A percentile compares a stretch with the other conserved stretches of the same genome.
These are phyloP conservation scores for Tetraselmis striata DNA, from an alignment of 139 green algal species.

Conservation along the genomic window DNA sequence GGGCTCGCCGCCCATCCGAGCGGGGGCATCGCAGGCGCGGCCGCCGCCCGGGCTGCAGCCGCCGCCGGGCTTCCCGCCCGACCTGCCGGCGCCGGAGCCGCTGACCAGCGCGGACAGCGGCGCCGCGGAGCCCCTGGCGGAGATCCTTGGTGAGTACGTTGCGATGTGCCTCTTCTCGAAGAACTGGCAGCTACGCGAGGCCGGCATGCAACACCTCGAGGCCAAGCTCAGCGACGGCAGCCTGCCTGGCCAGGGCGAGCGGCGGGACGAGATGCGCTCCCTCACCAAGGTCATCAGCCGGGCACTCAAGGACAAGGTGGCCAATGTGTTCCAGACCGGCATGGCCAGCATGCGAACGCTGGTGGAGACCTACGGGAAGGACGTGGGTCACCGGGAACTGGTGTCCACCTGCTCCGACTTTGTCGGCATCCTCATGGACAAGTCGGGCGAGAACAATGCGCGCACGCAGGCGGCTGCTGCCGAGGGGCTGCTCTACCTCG, in stretches of 20 bases:
- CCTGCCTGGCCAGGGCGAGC: not conserved
- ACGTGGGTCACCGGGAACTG: slow-evolving; percentile 12
- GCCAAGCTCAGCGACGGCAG: slow-evolving; percentile 15
- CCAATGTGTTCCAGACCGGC: slow-evolving; percentile 25
- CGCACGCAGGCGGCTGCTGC: slow-evolving; percentile 19
- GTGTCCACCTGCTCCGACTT: slow-evolving; percentile 27
- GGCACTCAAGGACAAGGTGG: slow-evolving; percentile 30
- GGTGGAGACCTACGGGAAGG: slow-evolving; percentile 14
- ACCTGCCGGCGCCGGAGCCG: slow-evolving; percentile 64
- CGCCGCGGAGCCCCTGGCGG: slow-evolving; percentile 36
- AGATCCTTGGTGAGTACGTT: slow-evolving; percentile 64
- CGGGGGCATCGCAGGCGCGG: not conserved
- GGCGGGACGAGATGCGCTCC: slow-evolving; percentile 13
- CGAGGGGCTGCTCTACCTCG: slow-evolving; percentile 12
- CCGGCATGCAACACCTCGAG: slow-evolving; percentile 38
- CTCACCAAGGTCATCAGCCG: slow-evolving; percentile 10
- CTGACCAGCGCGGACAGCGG: slow-evolving; percentile 30
- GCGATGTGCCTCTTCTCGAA: slow-evolving; percentile 58
- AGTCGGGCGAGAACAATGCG: slow-evolving; percentile 58
- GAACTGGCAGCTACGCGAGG: slow-evolving; percentile 84
- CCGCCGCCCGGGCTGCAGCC: slow-evolving; percentile 1
- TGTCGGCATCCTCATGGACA: slow-evolving; percentile 69
- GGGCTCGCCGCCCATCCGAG: slow-evolving; percentile 5
- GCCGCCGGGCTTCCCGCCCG: slow-evolving; percentile 52
- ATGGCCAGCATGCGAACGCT: slow-evolving; percentile 15